Conservation (phyloP, 2,329 filamentous ascomycete genomes). For the Aureobasidium subglaciale region DNA sequence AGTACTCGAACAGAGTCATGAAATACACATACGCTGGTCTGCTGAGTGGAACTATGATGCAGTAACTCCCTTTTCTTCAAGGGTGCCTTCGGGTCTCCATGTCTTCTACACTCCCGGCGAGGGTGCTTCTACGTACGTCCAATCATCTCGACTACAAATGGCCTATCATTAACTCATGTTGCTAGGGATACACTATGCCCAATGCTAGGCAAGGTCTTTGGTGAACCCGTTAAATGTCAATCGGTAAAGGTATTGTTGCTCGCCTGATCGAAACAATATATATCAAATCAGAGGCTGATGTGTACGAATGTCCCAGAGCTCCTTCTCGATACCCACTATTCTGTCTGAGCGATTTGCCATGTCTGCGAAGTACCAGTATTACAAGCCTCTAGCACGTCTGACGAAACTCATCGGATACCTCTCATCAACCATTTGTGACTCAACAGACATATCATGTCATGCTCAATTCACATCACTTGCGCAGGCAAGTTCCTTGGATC, state of each 20-base stretch:
- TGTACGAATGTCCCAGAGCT: no score
- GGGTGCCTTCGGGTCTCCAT: slow-evolving; percentile 74
- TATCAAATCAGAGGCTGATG: no score
- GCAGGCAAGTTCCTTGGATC: slow-evolving; percentile 60
- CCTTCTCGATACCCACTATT: slow-evolving; percentile 38
- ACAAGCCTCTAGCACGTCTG: slow-evolving; percentile 51
- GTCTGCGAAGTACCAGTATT: slow-evolving; percentile 62
- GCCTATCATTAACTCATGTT: not conserved
- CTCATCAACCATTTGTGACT: not conserved
- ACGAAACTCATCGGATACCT: slow-evolving; percentile 4
- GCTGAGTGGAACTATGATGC: slow-evolving; percentile 50
- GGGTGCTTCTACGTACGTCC: slow-evolving; percentile 30
- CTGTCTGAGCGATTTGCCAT: slow-evolving; percentile 54
- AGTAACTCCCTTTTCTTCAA: slow-evolving; percentile 64
- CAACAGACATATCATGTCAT: slow-evolving; percentile 38
- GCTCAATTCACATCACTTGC: slow-evolving; percentile 40
- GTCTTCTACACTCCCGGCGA: slow-evolving; percentile 62
- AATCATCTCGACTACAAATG: not conserved
- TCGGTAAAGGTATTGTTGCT: slow-evolving; percentile 37
- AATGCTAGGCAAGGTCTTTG: slow-evolving; percentile 52
- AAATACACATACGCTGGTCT: slow-evolving; percentile 77
- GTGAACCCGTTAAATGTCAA: slow-evolving; percentile 48
- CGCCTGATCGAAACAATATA: not conserved
- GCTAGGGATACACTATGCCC: slow-evolving; percentile 49
- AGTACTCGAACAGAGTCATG: slow-evolving; percentile 57